Percentiles rank a stretch among this genome's conserved stretches.
These are phyloP conservation scores for Cladosporium austrohemisphaericum DNA, from an alignment of 2,329 filamentous ascomycete species.

Conservation along the genomic window DNA sequence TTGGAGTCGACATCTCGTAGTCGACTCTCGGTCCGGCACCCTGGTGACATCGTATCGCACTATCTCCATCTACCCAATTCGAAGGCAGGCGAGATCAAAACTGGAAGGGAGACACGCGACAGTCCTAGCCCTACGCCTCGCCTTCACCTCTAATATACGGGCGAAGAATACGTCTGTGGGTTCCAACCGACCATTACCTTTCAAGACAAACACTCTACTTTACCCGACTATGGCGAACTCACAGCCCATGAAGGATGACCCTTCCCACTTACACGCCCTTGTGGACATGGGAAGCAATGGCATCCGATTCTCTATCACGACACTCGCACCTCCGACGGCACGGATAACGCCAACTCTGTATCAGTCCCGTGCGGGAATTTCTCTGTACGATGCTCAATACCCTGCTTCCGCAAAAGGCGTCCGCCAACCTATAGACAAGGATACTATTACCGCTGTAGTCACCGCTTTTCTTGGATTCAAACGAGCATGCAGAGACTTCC, in stretches of 20 bases:
- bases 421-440: constrained; percentile 52
- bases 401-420: constrained; percentile 31
- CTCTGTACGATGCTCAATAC: constrained; percentile 75
- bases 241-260: constrained; percentile 10
- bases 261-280: constrained; percentile 29
- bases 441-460: constrained; percentile 64
- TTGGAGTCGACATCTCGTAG: too few species aligned
- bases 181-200: too few species aligned
- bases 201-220: too few species aligned
- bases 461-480: constrained; percentile 67
- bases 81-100: too few species aligned
- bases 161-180: too few species aligned
- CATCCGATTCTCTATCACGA: constrained; percentile 86
- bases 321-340: constrained; percentile 66
- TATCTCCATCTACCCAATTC: too few species aligned
- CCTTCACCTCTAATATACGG: too few species aligned
- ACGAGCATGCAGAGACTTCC: constrained; percentile 64
- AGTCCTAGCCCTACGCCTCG: too few species aligned
- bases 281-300: constrained; percentile 65
- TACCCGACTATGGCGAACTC: not conserved
- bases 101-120: too few species aligned
- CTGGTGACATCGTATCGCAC: too few species aligned
- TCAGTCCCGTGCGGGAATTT: constrained; percentile 74
- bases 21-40: too few species aligned
- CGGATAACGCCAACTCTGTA: constrained; percentile 75